Conservation (phyloP, 768 basidiomycete species). For the Serendipita vermifera region DNA sequence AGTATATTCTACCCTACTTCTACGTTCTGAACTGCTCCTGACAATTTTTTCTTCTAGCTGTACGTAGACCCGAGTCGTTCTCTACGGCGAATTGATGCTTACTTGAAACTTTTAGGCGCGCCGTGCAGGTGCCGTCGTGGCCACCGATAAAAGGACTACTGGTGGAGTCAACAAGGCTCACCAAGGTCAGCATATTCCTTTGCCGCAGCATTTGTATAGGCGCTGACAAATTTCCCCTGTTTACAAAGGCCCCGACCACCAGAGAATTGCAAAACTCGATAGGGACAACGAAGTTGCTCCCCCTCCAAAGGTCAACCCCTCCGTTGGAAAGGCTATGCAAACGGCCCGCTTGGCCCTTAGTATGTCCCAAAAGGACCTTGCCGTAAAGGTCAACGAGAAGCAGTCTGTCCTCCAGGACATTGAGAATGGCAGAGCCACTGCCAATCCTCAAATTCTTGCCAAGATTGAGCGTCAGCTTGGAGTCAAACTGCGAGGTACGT, state of each 20-base stretch:
- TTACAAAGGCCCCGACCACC: conserved; percentile 72
- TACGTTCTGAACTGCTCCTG: conserved; percentile 16
- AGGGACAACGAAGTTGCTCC: conserved; percentile 93
- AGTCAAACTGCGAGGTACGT: conserved; percentile 78
- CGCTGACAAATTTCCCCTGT: conserved; percentile 6
- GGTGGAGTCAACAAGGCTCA: conserved; percentile 65
- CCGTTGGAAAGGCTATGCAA: conserved; percentile 74
- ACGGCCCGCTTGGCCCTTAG: conserved; percentile 62
- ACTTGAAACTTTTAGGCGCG: conserved; percentile 42
- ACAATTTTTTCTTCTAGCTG: conserved; percentile 32
- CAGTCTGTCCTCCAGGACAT: conserved; percentile 80
- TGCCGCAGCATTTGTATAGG: background rate
- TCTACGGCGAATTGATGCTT: background rate
- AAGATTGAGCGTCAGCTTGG: conserved; percentile 80
- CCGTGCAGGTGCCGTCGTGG: conserved; percentile 59
- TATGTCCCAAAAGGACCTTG: conserved; percentile 83
- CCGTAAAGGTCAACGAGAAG: conserved; percentile 88
- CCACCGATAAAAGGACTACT: conserved; percentile 68
- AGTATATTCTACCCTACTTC: conserved; percentile 14
- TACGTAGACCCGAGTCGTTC: conserved; percentile 25
- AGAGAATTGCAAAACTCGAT: conserved; percentile 85
- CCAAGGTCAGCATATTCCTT: conserved; percentile 36
- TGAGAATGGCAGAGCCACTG: conserved; percentile 76
- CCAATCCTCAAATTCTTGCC: conserved; percentile 70
- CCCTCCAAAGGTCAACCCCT: conserved; percentile 61